These are phyloP conservation scores for Ambrosiella xylebori DNA, from an alignment of 2,329 filamentous ascomycete genomes.

Conservation along the genomic window DNA sequence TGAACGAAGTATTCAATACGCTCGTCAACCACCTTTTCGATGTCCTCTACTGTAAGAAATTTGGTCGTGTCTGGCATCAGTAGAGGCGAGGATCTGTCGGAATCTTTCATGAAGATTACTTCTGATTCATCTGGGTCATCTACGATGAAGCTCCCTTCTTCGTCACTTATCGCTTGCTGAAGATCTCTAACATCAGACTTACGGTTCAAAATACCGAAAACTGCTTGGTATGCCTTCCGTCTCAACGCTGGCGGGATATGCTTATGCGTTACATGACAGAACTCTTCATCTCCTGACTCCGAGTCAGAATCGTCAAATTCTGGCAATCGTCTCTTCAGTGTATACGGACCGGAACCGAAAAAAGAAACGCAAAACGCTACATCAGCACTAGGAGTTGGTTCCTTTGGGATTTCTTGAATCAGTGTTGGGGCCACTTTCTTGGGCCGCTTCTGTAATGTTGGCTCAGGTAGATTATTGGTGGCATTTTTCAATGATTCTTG, in stretches of 20 bases:
- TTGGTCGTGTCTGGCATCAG: conserved; percentile 12
- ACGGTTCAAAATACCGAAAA: conserved; percentile 24
- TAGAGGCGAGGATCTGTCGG: neutral
- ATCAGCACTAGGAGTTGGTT: neutral
- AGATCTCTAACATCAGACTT: conserved; percentile 12
- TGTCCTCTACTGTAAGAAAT: neutral
- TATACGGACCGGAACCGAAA: conserved; percentile 10
- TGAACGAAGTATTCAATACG: conserved; percentile 4
- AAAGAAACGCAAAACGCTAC: conserved; percentile 13
- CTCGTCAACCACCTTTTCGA: conserved; percentile 10
- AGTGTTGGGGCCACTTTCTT: neutral
- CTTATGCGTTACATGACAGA: conserved; percentile 17
- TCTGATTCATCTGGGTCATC: neutral
- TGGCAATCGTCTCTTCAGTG: conserved; percentile 5
- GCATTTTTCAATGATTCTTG: no score
- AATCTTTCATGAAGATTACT: conserved; percentile 12
- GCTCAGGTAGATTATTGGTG: no score
- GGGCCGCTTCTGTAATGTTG: neutral
- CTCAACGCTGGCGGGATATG: conserved; percentile 26
- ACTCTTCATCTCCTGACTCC: conserved; percentile 14
- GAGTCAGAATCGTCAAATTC: conserved; percentile 11
- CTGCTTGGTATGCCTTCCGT: conserved; percentile 24
- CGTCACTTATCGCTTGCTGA: conserved; percentile 10
- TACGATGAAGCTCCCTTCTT: conserved; percentile 11
- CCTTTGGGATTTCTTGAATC: neutral